Evolutionary conservation across 345 rosid genomes (phyloP), one percentile per base, ranked within the genome.

Genomic region (Pistacia integerrima): DNA sequence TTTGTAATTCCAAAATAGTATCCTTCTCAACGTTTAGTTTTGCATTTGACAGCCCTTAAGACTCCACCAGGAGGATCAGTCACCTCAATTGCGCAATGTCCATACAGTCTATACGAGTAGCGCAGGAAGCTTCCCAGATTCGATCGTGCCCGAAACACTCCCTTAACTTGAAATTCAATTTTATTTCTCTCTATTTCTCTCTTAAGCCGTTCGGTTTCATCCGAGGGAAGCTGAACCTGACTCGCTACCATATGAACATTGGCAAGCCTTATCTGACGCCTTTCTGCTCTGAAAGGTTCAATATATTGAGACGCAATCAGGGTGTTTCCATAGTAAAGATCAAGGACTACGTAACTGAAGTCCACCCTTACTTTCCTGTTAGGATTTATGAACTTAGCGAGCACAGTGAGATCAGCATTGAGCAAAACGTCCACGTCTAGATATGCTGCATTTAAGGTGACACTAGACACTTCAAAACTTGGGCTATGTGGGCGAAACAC

Each of bases 341-440:
- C 92, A 36, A 91, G 78, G 82, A 83, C 83, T 76, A 90, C 77
- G 64, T 66, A 84, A 82, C 86, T 88, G 90, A 92, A 96, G 64
- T 91, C 98, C 66, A 92, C 85, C 0, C 79, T 83, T 71, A 87
- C 90, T 78, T 90, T 93, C 83, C 80, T 88, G 89, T 92, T 93
- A 3, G 94, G 94, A 75, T 96, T 96, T 44, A 97, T 92, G 94
- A 93, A 90, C 84, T 96, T 96, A 4, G 88, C 90, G 2, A 93
- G 92, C 64, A 96, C 11, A 0, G 84, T 76, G 20, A 96, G 72
- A 82, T 92, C 97, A 9, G 94, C 94, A 33, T 92, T 93, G 0
- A 96, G 90, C 68, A 84, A 64, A 77, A 78, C 77, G 41, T 84
- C 97, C 83, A 90, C 83, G 81, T 93, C 92, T 25, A 93, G 84